Evolutionary conservation across 2,329 filamentous ascomycete genomes (phyloP).

Genomic region (Apiospora hydei): DNA sequence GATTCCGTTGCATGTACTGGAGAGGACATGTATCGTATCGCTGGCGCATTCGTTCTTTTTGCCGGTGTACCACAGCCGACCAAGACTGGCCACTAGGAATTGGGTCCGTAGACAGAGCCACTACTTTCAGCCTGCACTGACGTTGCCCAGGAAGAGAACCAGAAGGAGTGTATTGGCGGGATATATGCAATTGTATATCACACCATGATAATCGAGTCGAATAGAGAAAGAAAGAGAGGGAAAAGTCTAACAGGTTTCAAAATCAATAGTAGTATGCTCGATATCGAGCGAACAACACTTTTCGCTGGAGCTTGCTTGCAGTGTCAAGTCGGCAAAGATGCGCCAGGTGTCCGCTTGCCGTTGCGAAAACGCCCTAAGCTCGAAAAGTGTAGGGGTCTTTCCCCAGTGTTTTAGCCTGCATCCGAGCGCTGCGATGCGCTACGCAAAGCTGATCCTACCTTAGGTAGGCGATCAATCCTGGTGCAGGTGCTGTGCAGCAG

Average conservation of each 20-base stretch:
- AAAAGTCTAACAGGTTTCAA: not conserved
- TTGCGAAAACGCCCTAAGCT: not conserved
- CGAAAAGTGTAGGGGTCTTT: slow-evolving; percentile 16
- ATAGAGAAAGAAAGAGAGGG: not conserved
- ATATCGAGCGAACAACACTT: slow-evolving; percentile 2
- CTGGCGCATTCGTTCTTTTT: slow-evolving; percentile 12
- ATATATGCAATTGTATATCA: not conserved
- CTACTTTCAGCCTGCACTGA: not conserved
- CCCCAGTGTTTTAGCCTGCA: slow-evolving; percentile 17
- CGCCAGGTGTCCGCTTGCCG: slow-evolving; percentile 27
- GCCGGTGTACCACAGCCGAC: not conserved
- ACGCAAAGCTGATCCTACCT: not conserved
- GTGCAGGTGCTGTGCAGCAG: not conserved
- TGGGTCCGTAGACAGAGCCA: not conserved
- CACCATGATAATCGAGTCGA: not conserved
- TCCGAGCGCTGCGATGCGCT: slow-evolving; percentile 12
- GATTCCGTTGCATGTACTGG: not conserved
- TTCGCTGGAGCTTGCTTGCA: not conserved
- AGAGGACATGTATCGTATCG: slow-evolving; percentile 18
- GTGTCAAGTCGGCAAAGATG: slow-evolving; percentile 24
- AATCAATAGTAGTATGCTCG: not conserved
- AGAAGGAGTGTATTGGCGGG: not conserved
- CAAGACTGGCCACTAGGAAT: slow-evolving; percentile 1
- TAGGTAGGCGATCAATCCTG: not conserved
- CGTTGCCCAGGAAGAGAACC: not conserved